phyloP scores from a whole-genome alignment of 768 basidiomycete species.

The Termitomyces sp. region DNA sequence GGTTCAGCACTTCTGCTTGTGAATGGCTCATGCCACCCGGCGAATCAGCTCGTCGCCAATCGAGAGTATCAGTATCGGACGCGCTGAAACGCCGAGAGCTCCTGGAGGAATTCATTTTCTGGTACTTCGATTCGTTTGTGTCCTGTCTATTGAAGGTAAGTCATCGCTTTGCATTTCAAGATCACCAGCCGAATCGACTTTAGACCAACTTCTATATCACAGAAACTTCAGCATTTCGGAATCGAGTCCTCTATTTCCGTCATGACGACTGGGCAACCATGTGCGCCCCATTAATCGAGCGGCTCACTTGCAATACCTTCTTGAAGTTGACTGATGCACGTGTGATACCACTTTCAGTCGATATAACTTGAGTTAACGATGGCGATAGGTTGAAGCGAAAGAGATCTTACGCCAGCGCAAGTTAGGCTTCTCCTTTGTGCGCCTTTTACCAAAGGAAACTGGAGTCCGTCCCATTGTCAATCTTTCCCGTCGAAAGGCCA shows the following conservation, averaged over 20 bases:
- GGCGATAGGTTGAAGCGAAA: constrained; percentile 50
- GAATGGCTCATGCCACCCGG: constrained; percentile 67
- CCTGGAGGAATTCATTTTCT: constrained; percentile 85
- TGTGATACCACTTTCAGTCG: neutral
- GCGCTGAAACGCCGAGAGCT: constrained; percentile 73
- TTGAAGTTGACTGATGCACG: constrained; percentile 62
- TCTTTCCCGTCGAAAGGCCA: constrained; percentile 48
- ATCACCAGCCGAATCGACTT: neutral
- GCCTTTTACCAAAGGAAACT: constrained; percentile 90
- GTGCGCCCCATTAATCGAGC: constrained; percentile 74
- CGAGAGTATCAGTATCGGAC: constrained; percentile 59
- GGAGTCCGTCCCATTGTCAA: constrained; percentile 96
- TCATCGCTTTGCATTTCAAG: constrained; percentile 12
- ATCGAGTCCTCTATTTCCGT: constrained; percentile 84
- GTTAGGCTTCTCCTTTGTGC: constrained; percentile 81
- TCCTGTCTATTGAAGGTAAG: constrained; percentile 70
- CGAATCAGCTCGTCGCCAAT: constrained; percentile 29
- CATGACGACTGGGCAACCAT: constrained; percentile 91
- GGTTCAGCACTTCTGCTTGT: constrained; percentile 68
- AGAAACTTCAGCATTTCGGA: constrained; percentile 80
- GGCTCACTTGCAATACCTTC: constrained; percentile 70
- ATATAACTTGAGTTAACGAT: neutral
- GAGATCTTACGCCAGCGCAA: constrained; percentile 65
- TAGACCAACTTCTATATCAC: constrained; percentile 95
- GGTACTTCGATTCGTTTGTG: constrained; percentile 90